Base-by-base conservation (phyloP, 106 monocot genomes). In the Dendrobium chrysotoxum region DNA sequence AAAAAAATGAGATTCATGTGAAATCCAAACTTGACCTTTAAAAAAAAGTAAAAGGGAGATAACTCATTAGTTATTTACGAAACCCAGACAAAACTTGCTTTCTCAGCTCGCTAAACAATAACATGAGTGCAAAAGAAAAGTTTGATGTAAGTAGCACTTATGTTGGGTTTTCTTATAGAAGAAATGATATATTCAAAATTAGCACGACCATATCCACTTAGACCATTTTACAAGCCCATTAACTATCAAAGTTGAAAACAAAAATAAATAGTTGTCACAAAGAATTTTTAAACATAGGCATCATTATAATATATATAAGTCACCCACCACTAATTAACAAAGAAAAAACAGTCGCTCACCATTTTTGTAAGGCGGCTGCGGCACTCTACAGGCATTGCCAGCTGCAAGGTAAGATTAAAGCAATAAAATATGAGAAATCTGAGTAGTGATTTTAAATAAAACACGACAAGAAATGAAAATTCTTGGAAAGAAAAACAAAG, bases 361-460 rank as follows among this genome's bases (percentile, higher is more conserved):
- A 91, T 84, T 87, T 88, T 93, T 39, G 83, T 79, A 67, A 93
- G 88, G 75, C 93, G 90, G 71, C 75, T 30, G 57, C 89, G 90
- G 79, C 77, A 81, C 15, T 93, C 93, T 44, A 84, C 89, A 35
- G 87, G 77, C 81, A 91, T 83, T 31, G 86, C 83, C 47, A 84
- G 84, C 93, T 93, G 89, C 78, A 82, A 61, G 41, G 70, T 79
- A 80, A 53, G 54, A 58, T 55, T 39, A 78, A 5, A 78, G 35
- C 4, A 26, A 78, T 1, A 13, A 8, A 13, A 74, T n/a, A 74
- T 40, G 74, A 42, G 41, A 70, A 70, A 70, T 70, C 2, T 15
- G 28, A 35, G 0, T 31, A 28, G 35, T 16, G 12, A n/a, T 13
- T 28, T 70, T 12, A 47, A 53, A 50, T 77, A 17, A 45, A n/a